Evolutionary conservation across 2,329 filamentous ascomycete species (phyloP).

Genomic region (Ophiocordyceps australis): DNA sequence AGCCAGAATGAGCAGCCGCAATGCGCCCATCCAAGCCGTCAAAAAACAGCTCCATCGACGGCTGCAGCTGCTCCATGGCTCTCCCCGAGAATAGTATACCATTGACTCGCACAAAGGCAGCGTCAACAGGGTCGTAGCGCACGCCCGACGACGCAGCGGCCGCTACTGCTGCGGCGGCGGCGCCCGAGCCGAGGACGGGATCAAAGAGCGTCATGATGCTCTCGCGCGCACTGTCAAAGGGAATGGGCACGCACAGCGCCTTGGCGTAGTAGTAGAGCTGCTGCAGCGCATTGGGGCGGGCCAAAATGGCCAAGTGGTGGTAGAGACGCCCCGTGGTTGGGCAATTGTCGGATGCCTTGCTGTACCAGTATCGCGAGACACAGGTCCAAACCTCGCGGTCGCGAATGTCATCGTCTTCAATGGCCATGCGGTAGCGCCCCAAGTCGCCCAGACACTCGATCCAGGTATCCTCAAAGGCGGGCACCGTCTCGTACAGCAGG

Average conservation of each 20-base stretch:
- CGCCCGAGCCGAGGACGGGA: conserved; percentile 25
- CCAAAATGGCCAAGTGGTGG: conserved; percentile 71
- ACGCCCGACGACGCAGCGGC: too few species aligned
- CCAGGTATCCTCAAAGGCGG: conserved; percentile 74
- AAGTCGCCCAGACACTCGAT: conserved; percentile 84
- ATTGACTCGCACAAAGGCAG: conserved; percentile 43
- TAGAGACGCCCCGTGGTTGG: conserved; percentile 66
- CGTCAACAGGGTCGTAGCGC: conserved; percentile 26
- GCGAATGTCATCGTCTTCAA: conserved; percentile 62
- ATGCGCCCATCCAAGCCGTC: conserved; percentile 38
- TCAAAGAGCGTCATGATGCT: conserved; percentile 54
- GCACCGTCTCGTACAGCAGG: conserved; percentile 68
- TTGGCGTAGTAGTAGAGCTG: conserved; percentile 60
- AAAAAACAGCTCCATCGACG: conserved; percentile 29
- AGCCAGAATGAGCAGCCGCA: conserved; percentile 23
- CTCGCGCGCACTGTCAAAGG: conserved; percentile 50
- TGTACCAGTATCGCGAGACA: conserved; percentile 72
- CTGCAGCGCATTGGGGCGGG: conserved; percentile 48
- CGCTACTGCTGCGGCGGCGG: too few species aligned
- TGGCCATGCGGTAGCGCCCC: conserved; percentile 71
- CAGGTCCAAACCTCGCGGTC: conserved; percentile 69
- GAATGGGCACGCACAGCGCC: conserved; percentile 47
- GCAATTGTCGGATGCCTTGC: conserved; percentile 57
- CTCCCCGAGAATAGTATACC: conserved; percentile 42
- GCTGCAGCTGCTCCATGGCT: conserved; percentile 23